phyloP scores from a whole-genome alignment of 116 monocot genomes.

The Posidonia oceanica region DNA sequence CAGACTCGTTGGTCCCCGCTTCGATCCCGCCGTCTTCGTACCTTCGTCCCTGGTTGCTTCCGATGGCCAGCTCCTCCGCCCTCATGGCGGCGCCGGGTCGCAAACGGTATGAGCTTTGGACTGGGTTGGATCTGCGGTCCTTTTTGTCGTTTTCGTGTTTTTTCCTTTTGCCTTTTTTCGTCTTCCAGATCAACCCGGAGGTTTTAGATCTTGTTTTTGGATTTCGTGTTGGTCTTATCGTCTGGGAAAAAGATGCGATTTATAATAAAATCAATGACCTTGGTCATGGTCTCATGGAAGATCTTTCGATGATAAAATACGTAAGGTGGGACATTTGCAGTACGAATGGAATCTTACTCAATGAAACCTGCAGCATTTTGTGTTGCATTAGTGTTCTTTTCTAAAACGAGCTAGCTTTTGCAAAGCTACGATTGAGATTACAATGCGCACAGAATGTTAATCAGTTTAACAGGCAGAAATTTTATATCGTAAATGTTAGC shows the following conservation, averaged over 20 bases:
- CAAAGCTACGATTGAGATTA: too few relatives aligned
- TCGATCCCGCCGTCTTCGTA: conserved; percentile 25
- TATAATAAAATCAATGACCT: background rate
- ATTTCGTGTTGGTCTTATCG: too few relatives aligned
- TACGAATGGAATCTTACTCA: too few relatives aligned
- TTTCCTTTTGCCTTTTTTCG: background rate
- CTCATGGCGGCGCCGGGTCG: conserved; percentile 3
- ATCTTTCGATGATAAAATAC: background rate
- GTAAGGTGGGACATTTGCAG: background rate
- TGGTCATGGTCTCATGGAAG: background rate
- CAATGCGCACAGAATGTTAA: too few relatives aligned
- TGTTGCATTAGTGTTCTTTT: too few relatives aligned
- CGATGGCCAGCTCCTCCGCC: conserved; percentile 4
- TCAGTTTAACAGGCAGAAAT: too few relatives aligned
- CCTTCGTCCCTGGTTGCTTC: conserved; percentile 12
- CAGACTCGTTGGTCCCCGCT: conserved; percentile 33
- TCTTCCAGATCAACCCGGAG: too few relatives aligned
- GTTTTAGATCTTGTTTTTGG: too few relatives aligned
- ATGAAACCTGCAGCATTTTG: too few relatives aligned
- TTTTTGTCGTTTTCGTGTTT: background rate
- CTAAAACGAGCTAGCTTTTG: too few relatives aligned
- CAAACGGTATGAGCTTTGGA: background rate
- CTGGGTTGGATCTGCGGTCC: background rate
- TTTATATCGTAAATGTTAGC: too few relatives aligned
- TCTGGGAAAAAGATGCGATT: too few relatives aligned